phyloP scores from a whole-genome alignment of 1,284 basidiomycete species.

The Trametes hirsuta region DNA sequence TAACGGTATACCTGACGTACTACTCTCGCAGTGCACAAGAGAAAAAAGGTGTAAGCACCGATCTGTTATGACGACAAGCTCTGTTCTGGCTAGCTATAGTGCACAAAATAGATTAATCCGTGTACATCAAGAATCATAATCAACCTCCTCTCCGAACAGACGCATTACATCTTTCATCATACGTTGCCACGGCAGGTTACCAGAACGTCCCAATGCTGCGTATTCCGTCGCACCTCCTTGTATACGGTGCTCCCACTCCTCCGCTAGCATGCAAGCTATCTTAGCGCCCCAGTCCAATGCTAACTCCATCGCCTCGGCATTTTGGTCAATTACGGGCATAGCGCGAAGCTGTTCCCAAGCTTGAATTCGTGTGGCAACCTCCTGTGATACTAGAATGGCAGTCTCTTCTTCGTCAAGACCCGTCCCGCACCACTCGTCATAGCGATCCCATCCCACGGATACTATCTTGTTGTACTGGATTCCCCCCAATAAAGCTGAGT shows the following conservation, averaged over 20 bases:
- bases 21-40: too few species aligned
- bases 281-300: constrained; percentile 3
- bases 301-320: background rate
- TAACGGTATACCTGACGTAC: constrained; percentile 2
- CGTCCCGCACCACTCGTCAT: background rate
- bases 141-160: background rate
- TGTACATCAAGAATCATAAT: too few species aligned
- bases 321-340: background rate
- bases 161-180: background rate
- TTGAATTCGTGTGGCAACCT: background rate
- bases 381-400: background rate
- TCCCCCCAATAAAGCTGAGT: background rate
- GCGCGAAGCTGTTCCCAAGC: background rate
- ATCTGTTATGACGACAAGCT: background rate
- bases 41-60: background rate
- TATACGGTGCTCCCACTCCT: background rate
- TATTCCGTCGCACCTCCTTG: background rate
- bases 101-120: background rate
- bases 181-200: constrained; percentile 3
- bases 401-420: background rate
- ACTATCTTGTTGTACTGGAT: background rate
- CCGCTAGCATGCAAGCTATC: background rate
- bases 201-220: background rate
- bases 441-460: background rate
- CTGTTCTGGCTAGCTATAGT: background rate